phyloP scores from a whole-genome alignment of 2,329 filamentous ascomycete species.

The Rhynchosporium secalis region DNA sequence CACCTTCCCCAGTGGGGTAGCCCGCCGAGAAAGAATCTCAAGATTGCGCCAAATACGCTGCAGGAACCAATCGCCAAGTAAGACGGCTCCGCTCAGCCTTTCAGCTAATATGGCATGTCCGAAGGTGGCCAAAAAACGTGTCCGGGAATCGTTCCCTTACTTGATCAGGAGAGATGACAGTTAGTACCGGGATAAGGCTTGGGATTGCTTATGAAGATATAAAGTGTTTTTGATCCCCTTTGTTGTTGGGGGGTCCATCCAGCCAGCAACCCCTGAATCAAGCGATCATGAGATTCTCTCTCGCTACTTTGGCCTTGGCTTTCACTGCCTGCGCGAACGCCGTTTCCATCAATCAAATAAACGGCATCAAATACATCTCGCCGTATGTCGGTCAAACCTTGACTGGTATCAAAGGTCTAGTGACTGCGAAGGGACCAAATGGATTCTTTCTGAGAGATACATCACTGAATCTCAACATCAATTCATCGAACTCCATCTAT shows the following conservation, averaged over 20 bases:
- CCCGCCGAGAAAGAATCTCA: background rate
- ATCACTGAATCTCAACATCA: conserved; percentile 53
- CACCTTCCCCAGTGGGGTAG: conserved; percentile 10
- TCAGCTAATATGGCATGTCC: conserved; percentile 7
- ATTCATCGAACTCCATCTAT: conserved; percentile 66
- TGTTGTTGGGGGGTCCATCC: background rate
- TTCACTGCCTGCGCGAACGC: conserved; percentile 33
- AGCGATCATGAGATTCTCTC: conserved; percentile 12
- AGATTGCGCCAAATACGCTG: conserved; percentile 9
- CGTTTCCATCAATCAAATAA: conserved; percentile 61
- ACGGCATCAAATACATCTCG: conserved; percentile 64
- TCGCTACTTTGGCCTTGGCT: conserved; percentile 6
- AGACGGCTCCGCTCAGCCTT: conserved; percentile 1
- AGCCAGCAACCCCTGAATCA: conserved; percentile 9
- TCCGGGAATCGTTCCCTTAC: conserved; percentile 5
- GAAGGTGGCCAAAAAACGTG: conserved; percentile 10
- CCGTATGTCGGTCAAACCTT: conserved; percentile 57
- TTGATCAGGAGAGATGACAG: conserved; percentile 7
- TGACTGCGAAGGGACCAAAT: conserved; percentile 56
- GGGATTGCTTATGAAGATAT: background rate
- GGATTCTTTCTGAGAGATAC: conserved; percentile 67
- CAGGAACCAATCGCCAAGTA: conserved; percentile 13
- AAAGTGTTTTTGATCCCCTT: conserved; percentile 7
- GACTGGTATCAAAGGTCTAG: conserved; percentile 48
- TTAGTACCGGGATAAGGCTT: background rate